Percentiles rank a stretch among this genome's conserved stretches.
Evolutionary conservation across 1,139 yeast species (phyloP).

Genomic region (Kurtzmaniella quercitrusa): DNA sequence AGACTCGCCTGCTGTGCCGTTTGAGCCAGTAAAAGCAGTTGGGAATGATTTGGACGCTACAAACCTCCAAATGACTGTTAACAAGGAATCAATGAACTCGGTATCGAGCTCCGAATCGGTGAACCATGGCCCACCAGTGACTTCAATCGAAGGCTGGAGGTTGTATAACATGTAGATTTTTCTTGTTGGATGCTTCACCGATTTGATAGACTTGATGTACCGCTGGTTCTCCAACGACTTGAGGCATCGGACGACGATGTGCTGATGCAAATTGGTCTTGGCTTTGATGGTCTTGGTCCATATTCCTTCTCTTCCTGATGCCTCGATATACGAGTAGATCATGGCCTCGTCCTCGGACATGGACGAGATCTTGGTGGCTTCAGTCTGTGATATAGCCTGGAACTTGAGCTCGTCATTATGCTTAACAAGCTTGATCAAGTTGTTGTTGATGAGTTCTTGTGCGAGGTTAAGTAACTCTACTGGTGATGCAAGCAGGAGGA

Average conservation of each 20-base stretch:
- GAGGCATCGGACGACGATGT: conserved; percentile 80
- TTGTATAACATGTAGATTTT: conserved; percentile 94
- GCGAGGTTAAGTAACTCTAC: conserved; percentile 53
- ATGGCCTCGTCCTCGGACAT: conserved; percentile 89
- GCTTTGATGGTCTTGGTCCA: conserved; percentile 95
- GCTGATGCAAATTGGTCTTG: conserved; percentile 88
- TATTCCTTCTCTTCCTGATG: conserved; percentile 90
- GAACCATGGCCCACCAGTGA: conserved; percentile 99
- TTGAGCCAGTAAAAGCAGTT: conserved; percentile 46
- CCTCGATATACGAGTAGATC: conserved; percentile 87
- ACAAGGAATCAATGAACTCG: conserved; percentile 81
- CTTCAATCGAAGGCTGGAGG: conserved; percentile 89
- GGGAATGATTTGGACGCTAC: conserved; percentile 77
- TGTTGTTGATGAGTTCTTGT: conserved; percentile 62
- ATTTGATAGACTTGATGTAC: conserved; percentile 83
- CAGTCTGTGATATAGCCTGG: conserved; percentile 63
- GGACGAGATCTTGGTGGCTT: conserved; percentile 65
- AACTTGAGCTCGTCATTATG: conserved; percentile 65
- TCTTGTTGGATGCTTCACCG: conserved; percentile 93
- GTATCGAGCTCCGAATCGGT: conserved; percentile 93
- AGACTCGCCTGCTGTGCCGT: conserved; percentile 14
- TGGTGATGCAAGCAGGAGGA: conserved; percentile 30
- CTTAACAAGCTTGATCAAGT: conserved; percentile 63
- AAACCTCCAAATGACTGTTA: conserved; percentile 85
- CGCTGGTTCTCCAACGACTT: conserved; percentile 80